Evolutionary conservation across 306 rosid genomes (phyloP).

Genomic region (Chamaecrista fasciculata): DNA sequence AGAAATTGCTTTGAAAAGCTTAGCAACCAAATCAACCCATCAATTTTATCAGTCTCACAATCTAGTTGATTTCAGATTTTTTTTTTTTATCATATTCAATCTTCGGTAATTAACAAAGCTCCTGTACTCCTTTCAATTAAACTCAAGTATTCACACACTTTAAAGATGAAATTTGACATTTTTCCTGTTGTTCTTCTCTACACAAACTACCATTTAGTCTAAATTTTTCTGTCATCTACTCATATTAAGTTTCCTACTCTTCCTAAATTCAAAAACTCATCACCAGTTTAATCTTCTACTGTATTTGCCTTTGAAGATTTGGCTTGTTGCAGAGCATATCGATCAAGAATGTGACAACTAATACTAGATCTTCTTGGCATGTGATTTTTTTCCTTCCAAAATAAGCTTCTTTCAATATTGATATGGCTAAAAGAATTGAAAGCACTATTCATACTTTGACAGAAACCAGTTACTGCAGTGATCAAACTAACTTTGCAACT

Average conservation of each 20-base stretch:
- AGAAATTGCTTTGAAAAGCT: constrained; percentile 1
- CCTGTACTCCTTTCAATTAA: not conserved
- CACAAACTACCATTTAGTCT: constrained; percentile 3
- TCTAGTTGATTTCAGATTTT: constrained; percentile 9
- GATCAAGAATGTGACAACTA: not conserved
- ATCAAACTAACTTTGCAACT: constrained; percentile 9
- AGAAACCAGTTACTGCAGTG: not conserved
- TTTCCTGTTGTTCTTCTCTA: not conserved
- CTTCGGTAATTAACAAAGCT: constrained; percentile 14
- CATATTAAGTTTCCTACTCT: not conserved
- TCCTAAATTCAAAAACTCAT: not conserved
- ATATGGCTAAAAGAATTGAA: constrained; percentile 12
- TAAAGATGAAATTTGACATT: not conserved
- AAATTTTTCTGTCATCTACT: not conserved
- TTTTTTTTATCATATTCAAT: not conserved
- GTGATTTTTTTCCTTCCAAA: not conserved
- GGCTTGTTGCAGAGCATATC: not conserved
- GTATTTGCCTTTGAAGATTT: not conserved
- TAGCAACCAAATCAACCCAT: constrained; percentile 18
- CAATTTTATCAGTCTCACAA: not conserved
- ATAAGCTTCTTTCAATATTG: not conserved
- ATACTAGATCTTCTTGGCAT: not conserved
- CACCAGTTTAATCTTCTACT: not conserved
- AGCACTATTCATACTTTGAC: not conserved
- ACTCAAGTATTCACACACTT: not conserved